A percentile compares a stretch with the other conserved stretches of the same genome.
phyloP scores from a whole-genome alignment of 2,329 filamentous ascomycete genomes.

The Paracoccidioides lutzii region DNA sequence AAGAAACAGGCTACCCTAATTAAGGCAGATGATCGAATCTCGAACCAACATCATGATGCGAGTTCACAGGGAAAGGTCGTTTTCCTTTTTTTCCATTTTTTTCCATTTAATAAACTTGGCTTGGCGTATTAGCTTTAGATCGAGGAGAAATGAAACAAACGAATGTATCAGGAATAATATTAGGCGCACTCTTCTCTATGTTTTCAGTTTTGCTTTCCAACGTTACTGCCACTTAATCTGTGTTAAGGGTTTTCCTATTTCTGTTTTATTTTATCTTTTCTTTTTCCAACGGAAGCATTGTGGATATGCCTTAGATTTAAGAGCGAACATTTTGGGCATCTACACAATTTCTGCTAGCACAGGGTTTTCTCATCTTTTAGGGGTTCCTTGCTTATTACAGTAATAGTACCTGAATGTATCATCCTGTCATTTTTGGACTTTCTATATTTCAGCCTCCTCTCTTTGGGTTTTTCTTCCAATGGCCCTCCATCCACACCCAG shows the following conservation, averaged over 20 bases:
- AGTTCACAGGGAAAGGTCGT: neutral
- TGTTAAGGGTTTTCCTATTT: slow-evolving; percentile 12
- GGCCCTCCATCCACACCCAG: too few species aligned
- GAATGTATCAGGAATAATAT: neutral
- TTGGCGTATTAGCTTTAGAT: neutral
- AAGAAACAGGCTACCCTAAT: neutral
- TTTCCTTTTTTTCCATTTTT: neutral
- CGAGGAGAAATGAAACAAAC: neutral
- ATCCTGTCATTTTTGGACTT: too few species aligned
- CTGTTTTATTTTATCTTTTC: too few species aligned
- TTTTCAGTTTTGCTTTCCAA: neutral
- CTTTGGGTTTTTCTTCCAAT: too few species aligned
- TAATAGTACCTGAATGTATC: too few species aligned
- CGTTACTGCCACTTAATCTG: neutral
- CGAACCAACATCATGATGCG: neutral
- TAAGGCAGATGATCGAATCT: neutral
- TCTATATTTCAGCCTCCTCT: too few species aligned
- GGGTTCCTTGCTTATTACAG: too few species aligned
- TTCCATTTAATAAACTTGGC: neutral
- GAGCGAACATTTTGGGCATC: too few species aligned
- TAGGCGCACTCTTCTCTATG: neutral
- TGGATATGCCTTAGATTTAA: too few species aligned
- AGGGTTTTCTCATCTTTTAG: too few species aligned
- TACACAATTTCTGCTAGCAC: too few species aligned
- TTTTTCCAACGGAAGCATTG: too few species aligned